A percentile compares a stretch with the other conserved stretches of the same genome.
Conservation (phyloP, 176 grass and related monocot genomes). For the Zea luxurians region DNA sequence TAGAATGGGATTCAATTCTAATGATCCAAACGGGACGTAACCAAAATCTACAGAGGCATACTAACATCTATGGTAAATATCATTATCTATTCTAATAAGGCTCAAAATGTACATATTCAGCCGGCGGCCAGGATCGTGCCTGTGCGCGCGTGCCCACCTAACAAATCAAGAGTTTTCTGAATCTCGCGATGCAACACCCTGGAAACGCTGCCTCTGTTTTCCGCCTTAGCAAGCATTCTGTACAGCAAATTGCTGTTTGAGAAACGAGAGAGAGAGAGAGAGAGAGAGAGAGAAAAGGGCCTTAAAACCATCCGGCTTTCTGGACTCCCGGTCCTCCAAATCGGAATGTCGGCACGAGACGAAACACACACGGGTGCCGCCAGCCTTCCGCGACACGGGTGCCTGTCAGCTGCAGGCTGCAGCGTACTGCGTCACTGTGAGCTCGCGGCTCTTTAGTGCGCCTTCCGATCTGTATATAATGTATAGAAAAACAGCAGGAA, state of each 20-base stretch:
- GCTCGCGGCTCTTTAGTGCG: neutral
- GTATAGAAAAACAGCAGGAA: neutral
- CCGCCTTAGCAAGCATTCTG: constrained; percentile 28
- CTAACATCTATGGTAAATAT: no score
- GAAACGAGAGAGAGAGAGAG: neutral
- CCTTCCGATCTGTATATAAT: no score
- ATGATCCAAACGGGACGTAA: no score
- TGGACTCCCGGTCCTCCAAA: constrained; percentile 38
- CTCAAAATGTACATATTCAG: no score
- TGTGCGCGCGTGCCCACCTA: no score
- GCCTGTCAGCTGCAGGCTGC: neutral
- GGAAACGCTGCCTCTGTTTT: constrained; percentile 30
- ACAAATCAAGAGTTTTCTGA: no score
- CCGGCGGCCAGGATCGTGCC: no score
- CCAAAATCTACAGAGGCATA: no score
- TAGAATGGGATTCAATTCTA: no score
- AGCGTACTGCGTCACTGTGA: neutral
- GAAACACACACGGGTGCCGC: constrained; percentile 9
- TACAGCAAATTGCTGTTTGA: neutral
- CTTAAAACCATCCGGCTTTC: constrained; percentile 9
- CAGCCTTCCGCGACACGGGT: neutral
- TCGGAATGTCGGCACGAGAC: constrained; percentile 30
- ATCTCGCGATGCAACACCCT: constrained; percentile 2
- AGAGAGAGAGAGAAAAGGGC: neutral
- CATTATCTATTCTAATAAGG: no score